A percentile compares a stretch with the other conserved stretches of the same genome.
Evolutionary conservation across 805 yeast genomes (phyloP).

Genomic region (Ogataea henricii): DNA sequence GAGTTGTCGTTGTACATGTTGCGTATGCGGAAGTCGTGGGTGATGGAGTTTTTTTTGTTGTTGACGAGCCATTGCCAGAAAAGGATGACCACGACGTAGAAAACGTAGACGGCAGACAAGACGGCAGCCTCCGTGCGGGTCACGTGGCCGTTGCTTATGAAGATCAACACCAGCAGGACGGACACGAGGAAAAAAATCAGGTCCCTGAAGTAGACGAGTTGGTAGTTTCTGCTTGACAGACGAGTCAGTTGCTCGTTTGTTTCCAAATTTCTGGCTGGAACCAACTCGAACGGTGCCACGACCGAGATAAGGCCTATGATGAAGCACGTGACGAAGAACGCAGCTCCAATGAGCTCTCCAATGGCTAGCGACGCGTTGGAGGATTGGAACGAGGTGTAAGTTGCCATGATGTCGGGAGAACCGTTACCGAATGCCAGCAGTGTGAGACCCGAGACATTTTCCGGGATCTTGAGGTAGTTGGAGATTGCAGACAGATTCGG

Average conservation of each 20-base stretch:
- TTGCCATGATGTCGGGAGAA: conserved; percentile 84
- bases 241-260: conserved; percentile 11
- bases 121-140: conserved; percentile 53
- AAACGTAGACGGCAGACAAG: conserved; percentile 57
- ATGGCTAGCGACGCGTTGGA: conserved; percentile 76
- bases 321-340: conserved; percentile 76
- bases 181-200: conserved; percentile 56
- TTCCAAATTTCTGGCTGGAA: conserved; percentile 13
- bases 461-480: conserved; percentile 63
- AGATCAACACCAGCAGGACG: conserved; percentile 46
- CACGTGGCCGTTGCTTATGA: conserved; percentile 55
- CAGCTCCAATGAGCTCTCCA: conserved; percentile 91
- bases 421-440: conserved; percentile 91
- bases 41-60: conserved; percentile 16
- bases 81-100: conserved; percentile 57
- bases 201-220: conserved; percentile 61
- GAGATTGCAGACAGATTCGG: conserved; percentile 80
- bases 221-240: conserved; percentile 34
- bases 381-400: conserved; percentile 74
- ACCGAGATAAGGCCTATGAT: conserved; percentile 80
- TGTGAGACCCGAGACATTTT: conserved; percentile 84
- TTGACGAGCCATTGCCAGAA: conserved; percentile 41
- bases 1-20: conserved; percentile 31
- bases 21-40: conserved; percentile 29
- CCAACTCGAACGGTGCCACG: conserved; percentile 61